A percentile compares a stretch with the other conserved stretches of the same genome.
Evolutionary conservation across 768 basidiomycete species (phyloP).

Genomic region (Podaxis pistillaris): DNA sequence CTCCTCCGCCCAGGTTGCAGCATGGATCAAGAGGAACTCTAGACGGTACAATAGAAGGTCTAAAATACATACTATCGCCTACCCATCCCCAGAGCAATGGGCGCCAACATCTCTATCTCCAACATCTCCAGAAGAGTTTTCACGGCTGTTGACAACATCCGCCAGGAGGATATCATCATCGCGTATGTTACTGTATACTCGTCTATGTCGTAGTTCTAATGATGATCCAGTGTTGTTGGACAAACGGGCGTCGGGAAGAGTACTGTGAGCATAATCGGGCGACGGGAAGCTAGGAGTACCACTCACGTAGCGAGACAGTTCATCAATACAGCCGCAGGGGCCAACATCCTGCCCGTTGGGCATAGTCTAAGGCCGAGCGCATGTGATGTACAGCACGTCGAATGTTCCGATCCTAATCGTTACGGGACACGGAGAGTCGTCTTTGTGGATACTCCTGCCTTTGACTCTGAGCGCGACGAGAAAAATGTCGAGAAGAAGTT

Average conservation of each 20-base stretch:
- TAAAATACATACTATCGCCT: not conserved
- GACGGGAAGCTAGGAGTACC: too few species aligned
- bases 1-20: too few species aligned
- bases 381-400: slow-evolving; percentile 12
- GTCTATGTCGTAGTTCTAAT: not conserved
- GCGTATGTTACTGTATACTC: slow-evolving; percentile 2
- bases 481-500: slow-evolving; percentile 13
- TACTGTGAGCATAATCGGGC: not conserved
- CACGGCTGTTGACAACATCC: slow-evolving; percentile 6
- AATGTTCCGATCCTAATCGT: slow-evolving; percentile 6
- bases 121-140: not conserved
- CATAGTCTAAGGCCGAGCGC: slow-evolving; percentile 10
- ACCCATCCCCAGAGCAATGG: slow-evolving; percentile 5
- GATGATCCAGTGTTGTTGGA: slow-evolving; percentile 5
- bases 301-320: slow-evolving; percentile 12
- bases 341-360: slow-evolving; percentile 1
- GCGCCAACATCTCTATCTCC: not conserved
- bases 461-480: slow-evolving; percentile 15
- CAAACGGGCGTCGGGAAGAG: slow-evolving; percentile 11
- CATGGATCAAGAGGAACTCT: not conserved
- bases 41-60: not conserved
- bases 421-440: slow-evolving; percentile 8
- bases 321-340: slow-evolving; percentile 15
- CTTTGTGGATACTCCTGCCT: slow-evolving; percentile 18
- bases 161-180: slow-evolving; percentile 6